Evolutionary conservation across 805 yeast species (phyloP).

Genomic region (Wickerhamomyces alni): DNA sequence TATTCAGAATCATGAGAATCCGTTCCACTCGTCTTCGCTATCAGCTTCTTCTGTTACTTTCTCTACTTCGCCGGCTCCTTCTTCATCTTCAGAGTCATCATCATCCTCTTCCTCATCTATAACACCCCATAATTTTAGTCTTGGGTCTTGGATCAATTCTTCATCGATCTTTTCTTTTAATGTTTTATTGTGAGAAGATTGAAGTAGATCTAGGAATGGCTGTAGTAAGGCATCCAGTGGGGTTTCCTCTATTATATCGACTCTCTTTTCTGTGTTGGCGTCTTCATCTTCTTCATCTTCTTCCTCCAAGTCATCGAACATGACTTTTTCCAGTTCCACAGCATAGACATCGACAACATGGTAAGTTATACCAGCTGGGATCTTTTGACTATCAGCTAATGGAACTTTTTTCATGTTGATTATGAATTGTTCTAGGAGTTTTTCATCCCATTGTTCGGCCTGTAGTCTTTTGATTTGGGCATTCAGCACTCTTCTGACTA

Average conservation of each 20-base stretch:
- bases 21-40: slow-evolving; percentile 37
- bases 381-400: slow-evolving; percentile 50
- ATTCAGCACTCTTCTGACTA: slow-evolving; percentile 71
- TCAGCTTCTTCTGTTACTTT: slow-evolving; percentile 11
- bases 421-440: slow-evolving; percentile 40
- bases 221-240: slow-evolving; percentile 51
- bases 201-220: slow-evolving; percentile 53
- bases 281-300: slow-evolving; percentile 37
- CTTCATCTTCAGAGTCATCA: slow-evolving; percentile 21
- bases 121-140: slow-evolving; percentile 63
- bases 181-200: slow-evolving; percentile 50
- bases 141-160: slow-evolving; percentile 59
- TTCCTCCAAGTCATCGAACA: slow-evolving; percentile 44
- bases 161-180: slow-evolving; percentile 58
- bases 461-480: slow-evolving; percentile 56
- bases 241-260: slow-evolving; percentile 33
- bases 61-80: slow-evolving; percentile 23
- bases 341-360: slow-evolving; percentile 79
- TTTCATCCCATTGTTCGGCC: slow-evolving; percentile 46
- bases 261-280: slow-evolving; percentile 16
- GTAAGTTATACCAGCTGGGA: slow-evolving; percentile 73
- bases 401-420: slow-evolving; percentile 37
- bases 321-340: slow-evolving; percentile 74
- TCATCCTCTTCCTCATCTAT: slow-evolving; percentile 15
- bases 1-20: slow-evolving; percentile 22